Base-by-base conservation (phyloP, 176 grass and related monocot genomes). In the Triticum urartu region DNA sequence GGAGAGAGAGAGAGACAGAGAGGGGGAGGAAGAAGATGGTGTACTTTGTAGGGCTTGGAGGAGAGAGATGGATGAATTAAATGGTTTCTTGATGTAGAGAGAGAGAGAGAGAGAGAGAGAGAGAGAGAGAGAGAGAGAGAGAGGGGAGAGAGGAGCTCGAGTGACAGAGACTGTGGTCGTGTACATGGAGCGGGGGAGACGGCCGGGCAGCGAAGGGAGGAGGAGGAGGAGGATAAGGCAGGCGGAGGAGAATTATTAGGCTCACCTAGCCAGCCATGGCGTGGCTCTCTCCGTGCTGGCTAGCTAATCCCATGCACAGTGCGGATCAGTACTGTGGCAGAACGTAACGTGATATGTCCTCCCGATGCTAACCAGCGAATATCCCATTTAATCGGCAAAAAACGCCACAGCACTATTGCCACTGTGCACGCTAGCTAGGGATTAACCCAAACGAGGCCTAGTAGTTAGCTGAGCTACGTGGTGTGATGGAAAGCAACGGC, bases 1-100 rank as follows among this genome's bases (percentile, higher is more conserved):
- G 17, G 17, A 47, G 61, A 25, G 18, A 2, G 28, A 30, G 71
- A 74, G 21, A 43, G 66, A 68, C 33, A 5, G 75, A 64, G 67
- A 81, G 83, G 35, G 33, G 10, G 84, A 45, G n/a, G 90, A 91
- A 80, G 84, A 87, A 21, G 81, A 81, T 71, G 84, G 63, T 88
- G 82, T 91, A 88, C 82, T 91, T 88, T 91, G 90, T 92, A 94
- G 88, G 82, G 82, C 82, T 89, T 81, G 83, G 64, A 79, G 81
- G 84, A 87, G 84, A 89, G 78, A 89, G 86, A 81, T 25, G 81
- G 48, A 83, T 85, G 85, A 89, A 80, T 89, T 85, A 88, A 94
- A 86, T 94, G 83, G 83, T 80, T 83, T 84, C 59, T 65, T 92
- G 82, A 83, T 81, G 88, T 39, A 81, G 68, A 67, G 30, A 67